A percentile compares a stretch with the other conserved stretches of the same genome.
phyloP scores from a whole-genome alignment of 2,329 filamentous ascomycete species.

The Immersiporthe knoxdaviesiana region DNA sequence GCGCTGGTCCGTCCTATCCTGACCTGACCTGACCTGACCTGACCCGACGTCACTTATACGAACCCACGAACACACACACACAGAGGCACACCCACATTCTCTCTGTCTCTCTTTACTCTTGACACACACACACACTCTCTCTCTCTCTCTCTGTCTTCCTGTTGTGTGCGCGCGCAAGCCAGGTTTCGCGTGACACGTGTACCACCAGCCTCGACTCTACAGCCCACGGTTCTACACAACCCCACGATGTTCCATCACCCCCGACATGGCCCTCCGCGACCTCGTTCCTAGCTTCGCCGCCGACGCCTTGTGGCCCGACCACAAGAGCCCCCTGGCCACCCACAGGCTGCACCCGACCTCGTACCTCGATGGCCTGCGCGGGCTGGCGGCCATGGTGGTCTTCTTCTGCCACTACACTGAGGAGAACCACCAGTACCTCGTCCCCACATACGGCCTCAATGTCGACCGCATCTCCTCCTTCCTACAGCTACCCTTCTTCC shows the following conservation, averaged over 20 bases:
- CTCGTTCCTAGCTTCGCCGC: conserved; percentile 42
- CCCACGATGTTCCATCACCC: conserved; percentile 19
- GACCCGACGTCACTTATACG: neutral
- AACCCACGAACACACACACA: neutral
- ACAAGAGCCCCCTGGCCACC: conserved; percentile 31
- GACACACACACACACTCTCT: neutral
- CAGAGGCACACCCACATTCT: neutral
- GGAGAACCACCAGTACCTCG: conserved; percentile 42
- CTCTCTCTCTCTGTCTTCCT: neutral
- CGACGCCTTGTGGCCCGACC: conserved; percentile 38
- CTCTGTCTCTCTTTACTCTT: too few relatives aligned
- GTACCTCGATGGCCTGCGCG: conserved; percentile 55
- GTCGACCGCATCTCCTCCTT: conserved; percentile 38
- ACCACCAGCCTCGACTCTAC: conserved; percentile 1
- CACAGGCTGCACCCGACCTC: conserved; percentile 45
- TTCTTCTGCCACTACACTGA: conserved; percentile 53
- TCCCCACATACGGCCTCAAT: conserved; percentile 43
- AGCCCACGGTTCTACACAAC: neutral
- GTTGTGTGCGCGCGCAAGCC: neutral
- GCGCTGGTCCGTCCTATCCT: neutral
- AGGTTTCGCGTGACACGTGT: neutral
- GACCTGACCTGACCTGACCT: neutral
- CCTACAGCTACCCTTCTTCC: conserved; percentile 50
- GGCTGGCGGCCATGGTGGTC: conserved; percentile 52
- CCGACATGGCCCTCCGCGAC: conserved; percentile 30